phyloP scores from a whole-genome alignment of 2,329 filamentous ascomycete species.

The Colletotrichum shisoi region DNA sequence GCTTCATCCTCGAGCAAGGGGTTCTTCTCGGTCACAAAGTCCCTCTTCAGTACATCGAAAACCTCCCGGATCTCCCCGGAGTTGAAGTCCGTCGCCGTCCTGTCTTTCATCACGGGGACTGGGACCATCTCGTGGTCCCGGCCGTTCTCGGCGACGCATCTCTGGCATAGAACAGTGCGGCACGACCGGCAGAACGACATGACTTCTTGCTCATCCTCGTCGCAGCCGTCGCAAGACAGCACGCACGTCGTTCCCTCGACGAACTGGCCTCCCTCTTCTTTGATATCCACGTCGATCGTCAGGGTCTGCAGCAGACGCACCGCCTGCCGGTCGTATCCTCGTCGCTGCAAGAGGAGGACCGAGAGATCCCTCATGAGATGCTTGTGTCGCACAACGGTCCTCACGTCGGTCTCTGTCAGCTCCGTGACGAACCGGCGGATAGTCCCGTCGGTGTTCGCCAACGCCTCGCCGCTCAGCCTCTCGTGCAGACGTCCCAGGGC shows the following conservation, averaged over 20 bases:
- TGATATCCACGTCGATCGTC: conserved; percentile 6
- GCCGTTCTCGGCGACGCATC: conserved; percentile 14
- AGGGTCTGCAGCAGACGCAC: conserved; percentile 14
- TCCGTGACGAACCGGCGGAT: conserved; percentile 9
- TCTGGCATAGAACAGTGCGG: background rate
- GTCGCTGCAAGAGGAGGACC: conserved; percentile 3
- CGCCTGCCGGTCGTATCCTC: conserved; percentile 26
- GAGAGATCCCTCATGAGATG: conserved; percentile 18
- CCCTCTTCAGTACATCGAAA: conserved; percentile 2
- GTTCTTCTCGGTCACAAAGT: conserved; percentile 6
- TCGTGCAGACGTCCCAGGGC: conserved; percentile 11
- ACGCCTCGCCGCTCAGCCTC: conserved; percentile 14
- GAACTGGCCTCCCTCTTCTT: background rate
- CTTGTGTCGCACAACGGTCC: conserved; percentile 18
- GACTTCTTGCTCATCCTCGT: conserved; percentile 16
- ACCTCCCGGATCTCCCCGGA: conserved; percentile 17
- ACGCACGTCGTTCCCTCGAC: conserved; percentile 1
- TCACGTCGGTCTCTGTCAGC: background rate
- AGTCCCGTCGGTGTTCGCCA: background rate
- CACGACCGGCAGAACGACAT: conserved; percentile 34
- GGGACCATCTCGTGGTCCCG: conserved; percentile 10
- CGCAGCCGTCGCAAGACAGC: conserved; percentile 24
- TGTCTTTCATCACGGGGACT: conserved; percentile 18
- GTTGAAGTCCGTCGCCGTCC: conserved; percentile 22
- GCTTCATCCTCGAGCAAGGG: background rate